Conservation (phyloP, 176 grass and related monocot species). For the Thinopyrum elongatum region DNA sequence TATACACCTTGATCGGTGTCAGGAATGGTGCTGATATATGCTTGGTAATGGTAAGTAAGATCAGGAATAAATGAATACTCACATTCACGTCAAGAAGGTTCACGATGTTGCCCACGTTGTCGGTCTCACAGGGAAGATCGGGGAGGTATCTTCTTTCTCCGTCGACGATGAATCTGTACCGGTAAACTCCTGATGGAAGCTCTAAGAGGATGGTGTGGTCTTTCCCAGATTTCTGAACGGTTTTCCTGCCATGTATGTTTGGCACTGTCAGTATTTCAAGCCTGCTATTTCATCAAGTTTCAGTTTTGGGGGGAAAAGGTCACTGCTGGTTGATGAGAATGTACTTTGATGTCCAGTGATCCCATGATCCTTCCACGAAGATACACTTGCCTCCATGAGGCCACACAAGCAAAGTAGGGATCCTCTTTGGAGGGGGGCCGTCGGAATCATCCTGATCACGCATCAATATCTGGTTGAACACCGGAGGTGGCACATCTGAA, state of each 20-base stretch:
- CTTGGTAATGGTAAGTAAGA: background rate
- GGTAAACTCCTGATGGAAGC: conserved; percentile 77
- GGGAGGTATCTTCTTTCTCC: conserved; percentile 58
- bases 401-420: conserved; percentile 77
- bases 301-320: background rate
- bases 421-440: conserved; percentile 58
- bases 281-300: background rate
- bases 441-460: conserved; percentile 46
- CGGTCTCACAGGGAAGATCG: conserved; percentile 60
- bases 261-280: background rate
- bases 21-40: background rate
- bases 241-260: conserved; percentile 42
- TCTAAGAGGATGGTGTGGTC: conserved; percentile 70
- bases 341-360: conserved; percentile 80
- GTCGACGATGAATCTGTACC: conserved; percentile 80
- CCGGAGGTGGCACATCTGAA: conserved; percentile 46
- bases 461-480: conserved; percentile 74
- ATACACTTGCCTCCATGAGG: conserved; percentile 66
- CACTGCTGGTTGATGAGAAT: background rate
- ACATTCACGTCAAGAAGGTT: conserved; percentile 87
- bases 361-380: conserved; percentile 90
- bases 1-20: background rate
- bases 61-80: conserved; percentile 11
- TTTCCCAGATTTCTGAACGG: conserved; percentile 72
- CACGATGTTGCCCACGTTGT: conserved; percentile 49